These are phyloP conservation scores for Stentor roeselii DNA, from an alignment of 73 alveolate species.

Conservation along the genomic window DNA sequence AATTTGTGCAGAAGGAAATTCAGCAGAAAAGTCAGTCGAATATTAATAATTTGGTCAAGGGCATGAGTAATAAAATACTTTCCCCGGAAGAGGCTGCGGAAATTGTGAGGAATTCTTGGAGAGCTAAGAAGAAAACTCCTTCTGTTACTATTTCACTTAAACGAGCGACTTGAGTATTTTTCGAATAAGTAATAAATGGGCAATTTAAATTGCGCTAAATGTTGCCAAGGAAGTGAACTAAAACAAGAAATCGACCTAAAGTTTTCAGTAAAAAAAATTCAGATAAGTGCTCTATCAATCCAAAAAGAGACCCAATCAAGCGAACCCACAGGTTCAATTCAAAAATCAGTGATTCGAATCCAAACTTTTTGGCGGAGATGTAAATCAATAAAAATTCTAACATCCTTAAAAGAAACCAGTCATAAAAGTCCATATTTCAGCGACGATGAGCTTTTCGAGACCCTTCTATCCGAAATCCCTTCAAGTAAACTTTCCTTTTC, in stretches of 20 bases:
- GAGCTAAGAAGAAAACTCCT: not conserved
- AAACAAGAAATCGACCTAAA: slow-evolving; percentile 15
- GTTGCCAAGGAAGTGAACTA: slow-evolving; percentile 12
- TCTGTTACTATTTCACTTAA: not conserved
- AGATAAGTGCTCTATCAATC: not conserved
- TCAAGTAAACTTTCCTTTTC: not conserved
- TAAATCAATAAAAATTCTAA: too few relatives aligned
- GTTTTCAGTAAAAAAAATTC: slow-evolving; percentile 1
- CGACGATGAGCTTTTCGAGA: not conserved
- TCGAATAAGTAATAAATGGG: slow-evolving; percentile 1
- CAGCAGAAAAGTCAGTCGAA: not conserved
- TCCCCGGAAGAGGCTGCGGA: slow-evolving; percentile 23
- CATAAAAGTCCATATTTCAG: not conserved
- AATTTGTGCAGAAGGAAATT: not conserved
- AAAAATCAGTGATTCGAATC: too few relatives aligned
- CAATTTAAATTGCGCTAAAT: slow-evolving; percentile 8
- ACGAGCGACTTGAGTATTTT: not conserved
- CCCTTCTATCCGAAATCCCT: not conserved
- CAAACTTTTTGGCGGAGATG: not conserved
- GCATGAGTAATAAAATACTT: not conserved
- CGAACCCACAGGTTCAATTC: not conserved
- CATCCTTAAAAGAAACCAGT: too few relatives aligned
- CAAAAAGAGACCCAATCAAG: not conserved
- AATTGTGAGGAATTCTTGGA: not conserved
- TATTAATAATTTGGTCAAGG: not conserved